Evolutionary conservation across 371 early-diverging fungal genomes (phyloP).

Genomic region (Mucor mucedo): DNA sequence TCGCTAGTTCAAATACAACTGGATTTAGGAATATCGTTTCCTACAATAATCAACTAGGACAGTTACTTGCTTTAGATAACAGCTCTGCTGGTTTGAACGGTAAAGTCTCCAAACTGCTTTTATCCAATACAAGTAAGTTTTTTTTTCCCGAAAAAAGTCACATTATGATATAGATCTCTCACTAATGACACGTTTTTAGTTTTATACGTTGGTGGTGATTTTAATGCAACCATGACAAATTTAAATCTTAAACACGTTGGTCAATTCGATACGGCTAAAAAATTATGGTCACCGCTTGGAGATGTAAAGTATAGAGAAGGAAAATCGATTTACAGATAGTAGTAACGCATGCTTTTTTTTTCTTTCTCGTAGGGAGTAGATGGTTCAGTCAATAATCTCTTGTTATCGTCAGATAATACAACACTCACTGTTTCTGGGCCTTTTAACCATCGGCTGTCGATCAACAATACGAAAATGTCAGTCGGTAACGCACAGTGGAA

Average conservation of each 20-base stretch:
- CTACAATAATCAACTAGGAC: conserved; percentile 26
- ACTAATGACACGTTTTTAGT: conserved; percentile 13
- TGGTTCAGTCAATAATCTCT: conserved; percentile 35
- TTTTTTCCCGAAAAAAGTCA: too few species aligned
- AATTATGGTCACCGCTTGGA: conserved; percentile 32
- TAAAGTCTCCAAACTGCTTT: conserved; percentile 25
- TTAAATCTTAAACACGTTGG: conserved; percentile 16
- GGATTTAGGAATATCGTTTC: conserved; percentile 37
- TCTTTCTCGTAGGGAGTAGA: conserved; percentile 30
- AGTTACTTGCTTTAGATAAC: conserved; percentile 23
- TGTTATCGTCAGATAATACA: conserved; percentile 27
- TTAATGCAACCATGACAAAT: conserved; percentile 20
- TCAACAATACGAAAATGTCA: background rate
- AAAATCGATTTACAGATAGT: background rate
- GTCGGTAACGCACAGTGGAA: conserved; percentile 30
- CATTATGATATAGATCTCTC: too few species aligned
- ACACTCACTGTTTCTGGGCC: conserved; percentile 38
- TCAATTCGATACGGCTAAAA: conserved; percentile 19
- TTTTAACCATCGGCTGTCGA: conserved; percentile 2
- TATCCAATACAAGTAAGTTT: conserved; percentile 32
- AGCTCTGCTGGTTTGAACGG: conserved; percentile 27
- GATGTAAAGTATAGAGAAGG: conserved; percentile 19
- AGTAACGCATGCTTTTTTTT: background rate
- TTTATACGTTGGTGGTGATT: conserved; percentile 42
- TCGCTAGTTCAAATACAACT: conserved; percentile 23